Conservation (phyloP, 306 rosid genomes). For the Quercus agrifolia region DNA sequence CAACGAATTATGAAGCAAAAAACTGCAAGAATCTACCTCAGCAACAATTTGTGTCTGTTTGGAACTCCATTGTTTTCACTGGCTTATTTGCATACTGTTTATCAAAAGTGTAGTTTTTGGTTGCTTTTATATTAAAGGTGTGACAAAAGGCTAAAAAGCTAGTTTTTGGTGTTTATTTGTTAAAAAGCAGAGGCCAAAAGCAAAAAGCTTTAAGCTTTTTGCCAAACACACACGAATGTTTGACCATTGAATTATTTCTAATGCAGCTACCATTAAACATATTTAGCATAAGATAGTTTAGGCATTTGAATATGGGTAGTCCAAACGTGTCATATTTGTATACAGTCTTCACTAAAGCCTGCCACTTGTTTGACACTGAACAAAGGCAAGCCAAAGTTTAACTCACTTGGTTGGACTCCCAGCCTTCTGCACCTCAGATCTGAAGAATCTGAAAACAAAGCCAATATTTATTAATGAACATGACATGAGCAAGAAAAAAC, state of each 20-base stretch:
- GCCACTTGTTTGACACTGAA: constrained; percentile 1
- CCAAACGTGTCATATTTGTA: neutral
- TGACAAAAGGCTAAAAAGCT: too few species aligned
- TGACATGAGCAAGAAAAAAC: too few species aligned
- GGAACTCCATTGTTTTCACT: too few species aligned
- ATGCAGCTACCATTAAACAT: neutral
- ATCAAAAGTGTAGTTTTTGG: too few species aligned
- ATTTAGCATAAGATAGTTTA: neutral
- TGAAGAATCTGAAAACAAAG: constrained; percentile 61
- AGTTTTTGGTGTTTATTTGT: too few species aligned
- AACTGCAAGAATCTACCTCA: neutral
- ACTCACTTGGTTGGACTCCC: constrained; percentile 75
- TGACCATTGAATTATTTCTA: neutral
- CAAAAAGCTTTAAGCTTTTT: too few species aligned
- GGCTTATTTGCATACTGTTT: too few species aligned
- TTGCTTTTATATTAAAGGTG: too few species aligned
- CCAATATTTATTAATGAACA: constrained; percentile 11
- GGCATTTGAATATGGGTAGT: neutral
- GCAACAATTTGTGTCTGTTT: neutral
- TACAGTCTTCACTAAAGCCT: neutral
- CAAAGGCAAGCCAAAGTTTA: constrained; percentile 2
- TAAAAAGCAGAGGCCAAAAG: too few species aligned
- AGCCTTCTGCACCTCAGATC: constrained; percentile 83
- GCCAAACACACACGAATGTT: neutral
- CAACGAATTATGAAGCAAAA: neutral